Base-by-base conservation (phyloP, 148 eudicot species). In the Limonium bicolor region DNA sequence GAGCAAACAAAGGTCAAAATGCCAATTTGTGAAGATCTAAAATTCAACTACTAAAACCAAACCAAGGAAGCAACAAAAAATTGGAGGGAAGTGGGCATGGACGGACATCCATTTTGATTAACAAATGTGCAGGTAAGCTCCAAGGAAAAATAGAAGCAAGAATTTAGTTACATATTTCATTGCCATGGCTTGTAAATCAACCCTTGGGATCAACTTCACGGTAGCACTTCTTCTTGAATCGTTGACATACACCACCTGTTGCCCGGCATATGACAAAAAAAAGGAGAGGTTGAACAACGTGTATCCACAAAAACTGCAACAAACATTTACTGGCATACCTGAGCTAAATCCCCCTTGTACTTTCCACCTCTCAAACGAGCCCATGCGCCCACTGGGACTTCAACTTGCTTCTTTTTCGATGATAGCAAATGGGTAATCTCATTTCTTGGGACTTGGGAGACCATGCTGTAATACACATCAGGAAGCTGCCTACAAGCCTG, bases 401-500 rank as follows among this genome's bases (percentile, higher is more conserved):
- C 87, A 67, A 50, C 54, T 33, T 51, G 48, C 53, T 70, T 80
- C 66, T 53, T 80, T 62, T 68, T 72, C 27, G 81, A 77, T 50
- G 78, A 46, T 40, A 85, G 55, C 29, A 81, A 43, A 53, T 77
- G 74, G 49, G 77, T 61, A 46, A 80, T 55, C 62, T 90, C 99
- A 63, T 73, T 72, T 15, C 39, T 40, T 7, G 95, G 76, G 27
- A 90, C 80, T 54, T 49, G 58, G n/a, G 67, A 38, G 48, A 78
- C 71, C 40, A 70, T 63, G 36, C 77, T 76, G 13, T 69, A 56
- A 51, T 90, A 90, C 28, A 81, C 69, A 64, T 71, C 75, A 66
- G 64, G 60, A 6, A 90, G 67, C 56, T 92, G 93, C 51, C 69
- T 70, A 56, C 95, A 90, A 47, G 99, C 99, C 99, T 90, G 62